These are phyloP conservation scores for Rhizopus microsporus DNA, from an alignment of 371 early-diverging fungal species.

Conservation along the genomic window DNA sequence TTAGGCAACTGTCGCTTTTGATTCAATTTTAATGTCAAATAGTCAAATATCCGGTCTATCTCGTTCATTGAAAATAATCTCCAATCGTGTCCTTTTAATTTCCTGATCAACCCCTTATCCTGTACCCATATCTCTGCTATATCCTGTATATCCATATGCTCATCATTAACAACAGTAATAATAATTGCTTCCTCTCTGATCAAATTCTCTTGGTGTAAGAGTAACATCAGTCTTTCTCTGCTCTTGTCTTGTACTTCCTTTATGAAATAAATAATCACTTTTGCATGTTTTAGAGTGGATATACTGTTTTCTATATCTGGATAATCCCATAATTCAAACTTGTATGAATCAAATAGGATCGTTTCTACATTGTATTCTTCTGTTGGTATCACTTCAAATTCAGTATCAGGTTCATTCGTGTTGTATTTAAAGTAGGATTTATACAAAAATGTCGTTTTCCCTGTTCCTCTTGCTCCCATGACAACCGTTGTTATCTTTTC, in stretches of 20 bases:
- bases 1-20: slow-evolving; percentile 17
- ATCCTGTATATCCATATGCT: slow-evolving; percentile 36
- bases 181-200: slow-evolving; percentile 24
- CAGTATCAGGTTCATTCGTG: slow-evolving; percentile 26
- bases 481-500: slow-evolving; percentile 17
- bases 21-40: slow-evolving; percentile 16
- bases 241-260: slow-evolving; percentile 16
- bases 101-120: slow-evolving; percentile 17
- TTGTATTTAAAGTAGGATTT: slow-evolving; percentile 36
- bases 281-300: slow-evolving; percentile 27
- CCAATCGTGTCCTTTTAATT: slow-evolving; percentile 37
- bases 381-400: slow-evolving; percentile 37
- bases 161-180: slow-evolving; percentile 37
- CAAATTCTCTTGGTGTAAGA: slow-evolving; percentile 10
- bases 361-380: slow-evolving; percentile 35
- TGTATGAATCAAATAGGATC: slow-evolving; percentile 23
- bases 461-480: slow-evolving; percentile 33
- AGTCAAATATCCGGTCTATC: slow-evolving; percentile 18
- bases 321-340: slow-evolving; percentile 40
- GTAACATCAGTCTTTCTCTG: slow-evolving; percentile 29
- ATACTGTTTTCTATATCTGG: slow-evolving; percentile 29
- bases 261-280: slow-evolving; percentile 33
- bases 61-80: slow-evolving; percentile 33
- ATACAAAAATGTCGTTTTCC: slow-evolving; percentile 43
- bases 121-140: slow-evolving; percentile 35